phyloP scores from a whole-genome alignment of 345 rosid species.

The Kandelia obovata region DNA sequence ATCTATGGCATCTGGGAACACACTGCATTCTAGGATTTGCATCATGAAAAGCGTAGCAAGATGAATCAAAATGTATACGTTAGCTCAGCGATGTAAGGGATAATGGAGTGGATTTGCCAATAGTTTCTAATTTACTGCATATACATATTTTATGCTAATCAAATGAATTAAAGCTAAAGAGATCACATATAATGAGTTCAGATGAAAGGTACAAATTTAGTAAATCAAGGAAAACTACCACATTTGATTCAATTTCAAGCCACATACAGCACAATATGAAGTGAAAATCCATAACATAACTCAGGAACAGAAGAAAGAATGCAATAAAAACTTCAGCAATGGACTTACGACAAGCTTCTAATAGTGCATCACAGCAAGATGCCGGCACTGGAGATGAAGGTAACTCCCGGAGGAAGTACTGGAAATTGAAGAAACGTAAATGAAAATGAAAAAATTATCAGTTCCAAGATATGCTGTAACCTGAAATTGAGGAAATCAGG shows the following conservation, averaged over 20 bases:
- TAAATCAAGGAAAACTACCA: neutral
- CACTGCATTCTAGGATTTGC: no score
- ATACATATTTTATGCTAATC: neutral
- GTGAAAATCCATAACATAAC: neutral
- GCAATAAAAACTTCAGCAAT: constrained; percentile 13
- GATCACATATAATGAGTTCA: neutral
- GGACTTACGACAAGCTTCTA: constrained; percentile 92
- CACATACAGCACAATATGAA: no score
- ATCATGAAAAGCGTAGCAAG: neutral
- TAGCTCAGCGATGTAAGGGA: no score
- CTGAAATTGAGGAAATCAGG: constrained; percentile 6
- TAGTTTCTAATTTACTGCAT: no score
- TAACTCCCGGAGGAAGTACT: constrained; percentile 92
- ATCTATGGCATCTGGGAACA: no score
- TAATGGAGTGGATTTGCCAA: no score
- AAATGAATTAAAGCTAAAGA: neutral
- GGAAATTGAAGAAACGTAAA: constrained; percentile 23
- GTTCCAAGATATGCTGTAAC: neutral
- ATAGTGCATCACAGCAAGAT: constrained; percentile 92
- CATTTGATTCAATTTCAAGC: no score
- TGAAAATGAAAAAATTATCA: constrained; percentile 21
- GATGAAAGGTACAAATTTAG: neutral
- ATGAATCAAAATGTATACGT: neutral
- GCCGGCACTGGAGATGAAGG: constrained; percentile 99
- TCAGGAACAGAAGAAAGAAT: constrained; percentile 16